Percentiles rank a stretch among this genome's conserved stretches.
Conservation (phyloP, 768 basidiomycete species). For the Amanita pallidorosea region DNA sequence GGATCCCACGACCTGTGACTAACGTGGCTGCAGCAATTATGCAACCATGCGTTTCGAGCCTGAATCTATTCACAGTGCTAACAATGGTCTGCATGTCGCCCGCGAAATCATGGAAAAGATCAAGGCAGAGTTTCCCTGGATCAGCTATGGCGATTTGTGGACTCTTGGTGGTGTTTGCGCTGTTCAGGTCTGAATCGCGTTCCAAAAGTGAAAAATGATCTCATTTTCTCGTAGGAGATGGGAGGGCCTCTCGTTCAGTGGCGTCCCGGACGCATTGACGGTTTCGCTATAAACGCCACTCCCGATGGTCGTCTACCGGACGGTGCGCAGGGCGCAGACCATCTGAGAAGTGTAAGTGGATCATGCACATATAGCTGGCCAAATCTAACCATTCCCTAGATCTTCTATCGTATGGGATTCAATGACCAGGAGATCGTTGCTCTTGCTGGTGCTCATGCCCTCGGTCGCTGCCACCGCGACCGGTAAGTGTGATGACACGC, state of each 20-base stretch:
- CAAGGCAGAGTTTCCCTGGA: slow-evolving; percentile 86
- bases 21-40: slow-evolving; percentile 57
- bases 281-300: slow-evolving; percentile 53
- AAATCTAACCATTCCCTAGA: slow-evolving; percentile 22
- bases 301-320: slow-evolving; percentile 90
- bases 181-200: slow-evolving; percentile 40
- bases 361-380: slow-evolving; percentile 2
- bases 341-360: slow-evolving; percentile 61
- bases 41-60: slow-evolving; percentile 98
- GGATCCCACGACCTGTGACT: slow-evolving; percentile 5
- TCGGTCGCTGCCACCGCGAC: slow-evolving; percentile 88
- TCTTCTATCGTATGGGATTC: slow-evolving; percentile 94
- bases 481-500: slow-evolving; percentile 29
- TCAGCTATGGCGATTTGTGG: slow-evolving; percentile 94
- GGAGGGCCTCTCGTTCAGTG: slow-evolving; percentile 88
- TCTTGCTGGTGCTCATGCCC: slow-evolving; percentile 87
- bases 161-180: slow-evolving; percentile 91
- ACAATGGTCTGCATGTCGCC: slow-evolving; percentile 73
- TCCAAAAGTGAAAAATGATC: neutral
- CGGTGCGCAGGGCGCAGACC: slow-evolving; percentile 71
- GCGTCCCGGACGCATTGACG: slow-evolving; percentile 90
- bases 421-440: slow-evolving; percentile 97
- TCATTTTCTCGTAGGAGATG: slow-evolving; percentile 50
- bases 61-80: slow-evolving; percentile 76
- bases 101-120: slow-evolving; percentile 77